Base-by-base conservation (phyloP, 345 rosid genomes). In the Melastoma malabathricum region DNA sequence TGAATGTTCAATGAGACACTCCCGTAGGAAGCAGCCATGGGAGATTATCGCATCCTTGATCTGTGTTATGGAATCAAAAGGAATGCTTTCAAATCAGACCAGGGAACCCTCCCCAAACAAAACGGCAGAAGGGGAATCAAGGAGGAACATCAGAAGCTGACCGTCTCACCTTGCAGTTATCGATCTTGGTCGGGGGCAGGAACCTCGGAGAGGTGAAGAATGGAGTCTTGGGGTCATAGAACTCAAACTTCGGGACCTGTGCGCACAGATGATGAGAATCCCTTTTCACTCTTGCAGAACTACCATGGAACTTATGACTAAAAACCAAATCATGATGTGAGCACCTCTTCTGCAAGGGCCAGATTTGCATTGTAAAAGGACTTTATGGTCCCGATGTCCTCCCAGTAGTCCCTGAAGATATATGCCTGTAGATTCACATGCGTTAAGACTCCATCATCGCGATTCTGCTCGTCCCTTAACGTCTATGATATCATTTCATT, bases 11-110 rank as follows among this genome's bases (percentile, higher is more conserved):
- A 90, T 58, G 2, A 23, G 56, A 56, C 98, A 86, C 60, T 86
- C 96, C 64, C 92, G 59, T 70, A 90, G 68, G 87, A 90, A 90
- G 68, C 98, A 90, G 61, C 98, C 98, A 10, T 90, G 98, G 10
- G 98, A 86, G 62, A 86, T 84, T 58, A 90, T 73, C 22, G 96
- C 88, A 59, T 86, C 72, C 18, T 76, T 68, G 48, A 90, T 77
- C 98, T 90, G 76, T 57, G 60, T 44, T 56, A 50, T n/a, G 17
- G 18, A 15, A 54, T 6, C 3, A 27, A 15, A 54, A 50, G 46
- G 46, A 59, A n/a, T n/a, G n/a, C n/a, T n/a, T 43, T 19, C 71
- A 59, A 63, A 61, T 56, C 46, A 45, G 29, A 45, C 54, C 10
- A 38, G 43, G 34, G 12, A 41, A 51, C 6, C 15, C 38, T 29